Base-by-base conservation (phyloP, 139 green algal species). In the Coelastrella sp. region DNA sequence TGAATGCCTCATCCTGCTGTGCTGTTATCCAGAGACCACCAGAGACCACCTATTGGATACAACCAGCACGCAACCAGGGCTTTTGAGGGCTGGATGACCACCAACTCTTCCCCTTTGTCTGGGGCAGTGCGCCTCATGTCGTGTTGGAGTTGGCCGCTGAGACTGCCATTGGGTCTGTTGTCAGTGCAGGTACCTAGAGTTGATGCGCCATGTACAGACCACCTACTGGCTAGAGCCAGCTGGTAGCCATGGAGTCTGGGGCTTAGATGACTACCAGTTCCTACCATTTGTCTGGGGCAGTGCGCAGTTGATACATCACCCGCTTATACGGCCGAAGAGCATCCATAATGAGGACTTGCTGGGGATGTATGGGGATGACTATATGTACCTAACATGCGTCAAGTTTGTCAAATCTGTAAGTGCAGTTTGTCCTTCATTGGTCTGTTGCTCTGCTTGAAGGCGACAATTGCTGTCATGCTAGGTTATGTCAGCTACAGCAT, bases 191-290 rank as follows among this genome's bases (percentile, higher is more conserved):
- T 99, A 99, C 94, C 88, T 99, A 8, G 20, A 90, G 23, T 94
- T 99, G 11, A 99, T 99, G 96, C 96, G 98, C 19, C 95, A 94
- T 61, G 87, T 99, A 7, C 97, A 99, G 92, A 99, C 95, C 4
- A 98, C 97, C 0, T 89, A 82, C 92, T 96, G 94, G 95, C 89
- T 99, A 77, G 98, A 99, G 93, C 98, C 98, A 3, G 98, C 98
- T 3, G 98, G 98, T 2, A 98, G 94, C 13, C 98, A 99, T 90
- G 98, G 98, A 23, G 97, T 99, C 74, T 99, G 98, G 98, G 98
- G 98, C 3, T 93, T 99, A 86, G 98, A 99, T 89, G 98, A 99
- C 93, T 99, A 99, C 95, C 96, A 99, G 74, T 99, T 99, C 92
- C 93, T 99, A 83, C 98, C 98, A 16, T 99, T 99, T 92, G 66